A percentile compares a stretch with the other conserved stretches of the same genome.
Evolutionary conservation across 495 filamentous ascomycete species (phyloP).

Genomic region (Talaromyces ruber): DNA sequence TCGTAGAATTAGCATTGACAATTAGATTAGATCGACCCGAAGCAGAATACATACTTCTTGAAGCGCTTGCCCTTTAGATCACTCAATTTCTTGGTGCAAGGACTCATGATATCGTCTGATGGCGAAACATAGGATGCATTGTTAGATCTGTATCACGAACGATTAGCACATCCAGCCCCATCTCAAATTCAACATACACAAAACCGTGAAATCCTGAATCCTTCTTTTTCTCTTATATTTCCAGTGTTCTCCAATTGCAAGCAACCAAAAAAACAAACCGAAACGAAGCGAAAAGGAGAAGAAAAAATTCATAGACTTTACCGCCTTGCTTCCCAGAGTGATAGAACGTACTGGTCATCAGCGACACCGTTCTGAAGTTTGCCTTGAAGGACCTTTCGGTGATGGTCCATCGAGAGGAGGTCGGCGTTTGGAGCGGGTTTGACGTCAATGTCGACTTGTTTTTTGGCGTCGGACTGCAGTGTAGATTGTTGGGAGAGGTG

Average conservation of each 20-base stretch:
- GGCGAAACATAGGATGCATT: conserved; percentile 70
- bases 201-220: not conserved
- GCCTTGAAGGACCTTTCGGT: conserved; percentile 66
- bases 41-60: conserved; percentile 32
- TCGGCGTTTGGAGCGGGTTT: conserved; percentile 5
- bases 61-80: conserved; percentile 78
- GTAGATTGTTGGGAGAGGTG: conserved; percentile 16
- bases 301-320: not conserved
- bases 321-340: not conserved
- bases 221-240: not conserved
- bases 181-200: not conserved
- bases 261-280: not conserved
- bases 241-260: not conserved
- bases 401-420: conserved; percentile 59
- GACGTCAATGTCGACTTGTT: conserved; percentile 20
- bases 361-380: conserved; percentile 47
- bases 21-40: not conserved
- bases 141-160: not conserved
- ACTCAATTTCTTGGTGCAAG: conserved; percentile 83
- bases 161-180: not conserved
- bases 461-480: conserved; percentile 8
- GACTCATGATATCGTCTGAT: conserved; percentile 86
- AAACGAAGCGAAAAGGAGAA: conserved; percentile 10
- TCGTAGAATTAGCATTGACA: not conserved
- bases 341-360: conserved; percentile 52